Evolutionary conservation across 2,329 filamentous ascomycete genomes (phyloP), one percentile per base, ranked within the genome.

Genomic region (Sclerotinia borealis): DNA sequence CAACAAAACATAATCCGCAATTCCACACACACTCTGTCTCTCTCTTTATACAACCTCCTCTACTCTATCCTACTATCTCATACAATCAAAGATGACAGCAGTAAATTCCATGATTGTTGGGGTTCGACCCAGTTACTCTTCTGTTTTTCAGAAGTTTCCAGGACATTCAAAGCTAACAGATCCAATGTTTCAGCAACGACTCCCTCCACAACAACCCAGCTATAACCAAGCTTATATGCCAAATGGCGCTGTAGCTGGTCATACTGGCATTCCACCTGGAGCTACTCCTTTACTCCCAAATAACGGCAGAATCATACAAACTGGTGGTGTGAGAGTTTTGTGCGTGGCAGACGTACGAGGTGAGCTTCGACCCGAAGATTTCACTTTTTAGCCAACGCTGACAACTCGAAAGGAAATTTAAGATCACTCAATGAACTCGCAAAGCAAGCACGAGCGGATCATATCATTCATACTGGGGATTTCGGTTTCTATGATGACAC

Each of bases 401-500:
- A 75, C 70, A 63, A 25, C 27, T 29, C 51, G 10, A 71, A 58
- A 99, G 95, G 95, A 78, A 97, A 98, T 77, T 82, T 99, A 71
- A 87, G 89, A 79, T 97, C 95, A 69, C 82, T 99, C 73, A 99
- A 99, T 79, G 93, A 98, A 66, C 88, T 99, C 66, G 95, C 95
- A 68, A 96, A 91, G 78, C 90, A 95, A 75, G 93, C 95, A 67
- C 90, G 90, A 75, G 95, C 95, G 72, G 92, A 97, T 79, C 92
- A 97, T 80, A 96, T 99, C 77, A 92, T 99, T 74, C 95, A 99
- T 79, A 99, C 95, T 25, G 95, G 95, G 77, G 95, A 99, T 77
- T 99, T 99, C 76, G 95, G 95, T 67, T 99, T 99, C 80, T 99
- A 99, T 80, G 95, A 99, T 77, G 90, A 96, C 72, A 91, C 89